Conservation (phyloP, 805 yeast species). For the Priceomyces haplophilus region DNA sequence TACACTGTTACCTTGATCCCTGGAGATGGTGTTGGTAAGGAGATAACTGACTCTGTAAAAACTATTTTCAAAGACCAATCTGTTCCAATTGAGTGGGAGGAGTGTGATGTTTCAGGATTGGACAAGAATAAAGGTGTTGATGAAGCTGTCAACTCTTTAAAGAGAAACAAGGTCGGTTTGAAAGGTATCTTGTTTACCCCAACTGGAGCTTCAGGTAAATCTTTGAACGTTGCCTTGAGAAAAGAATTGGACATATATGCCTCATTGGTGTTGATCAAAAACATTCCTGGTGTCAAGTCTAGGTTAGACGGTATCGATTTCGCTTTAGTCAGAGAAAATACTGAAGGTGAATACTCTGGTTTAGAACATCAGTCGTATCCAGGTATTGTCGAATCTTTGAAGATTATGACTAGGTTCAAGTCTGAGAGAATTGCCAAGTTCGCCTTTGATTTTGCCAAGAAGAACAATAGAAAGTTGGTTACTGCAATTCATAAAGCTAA, state of each 20-base stretch:
- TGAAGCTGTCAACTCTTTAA: conserved; percentile 85
- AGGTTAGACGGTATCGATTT: conserved; percentile 86
- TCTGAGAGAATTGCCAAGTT: conserved; percentile 97
- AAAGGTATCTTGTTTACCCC: conserved; percentile 96
- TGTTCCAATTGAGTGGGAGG: conserved; percentile 93
- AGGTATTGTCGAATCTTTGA: conserved; percentile 95
- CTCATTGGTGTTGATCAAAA: conserved; percentile 88
- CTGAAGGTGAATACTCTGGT: conserved; percentile 99
- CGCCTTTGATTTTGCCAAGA: conserved; percentile 92
- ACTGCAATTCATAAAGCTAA: conserved; percentile 99
- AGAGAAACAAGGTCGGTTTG: conserved; percentile 95
- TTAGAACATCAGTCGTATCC: conserved; percentile 96
- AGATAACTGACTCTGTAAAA: conserved; percentile 90
- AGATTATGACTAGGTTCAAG: conserved; percentile 90
- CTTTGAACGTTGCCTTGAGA: conserved; percentile 93
- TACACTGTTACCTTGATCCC: conserved; percentile 94
- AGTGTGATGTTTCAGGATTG: conserved; percentile 43
- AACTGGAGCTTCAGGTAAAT: conserved; percentile 69
- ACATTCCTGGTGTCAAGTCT: conserved; percentile 90
- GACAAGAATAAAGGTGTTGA: conserved; percentile 68
- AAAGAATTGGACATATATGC: conserved; percentile 96
- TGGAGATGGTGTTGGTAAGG: conserved; percentile 98
- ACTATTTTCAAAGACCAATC: conserved; percentile 82
- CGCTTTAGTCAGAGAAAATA: conserved; percentile 95
- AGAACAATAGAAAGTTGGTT: conserved; percentile 86